Base-by-base conservation (phyloP, 2,329 filamentous ascomycete genomes). In the Pseudovirgaria hyperparasitica region DNA sequence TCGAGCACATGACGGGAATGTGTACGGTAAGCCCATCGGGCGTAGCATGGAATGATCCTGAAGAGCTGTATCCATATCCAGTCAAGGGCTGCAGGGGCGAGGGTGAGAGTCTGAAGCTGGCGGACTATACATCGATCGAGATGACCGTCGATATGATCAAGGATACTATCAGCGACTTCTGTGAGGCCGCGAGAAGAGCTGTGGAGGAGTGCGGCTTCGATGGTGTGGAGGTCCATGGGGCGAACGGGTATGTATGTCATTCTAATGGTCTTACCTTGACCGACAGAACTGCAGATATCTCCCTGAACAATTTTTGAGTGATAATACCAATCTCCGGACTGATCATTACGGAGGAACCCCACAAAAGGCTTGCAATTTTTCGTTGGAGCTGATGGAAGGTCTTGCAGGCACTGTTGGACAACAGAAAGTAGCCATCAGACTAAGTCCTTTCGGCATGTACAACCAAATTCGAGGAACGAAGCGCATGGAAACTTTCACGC, bases 151-250 rank as follows among this genome's bases (percentile, higher is more conserved):
- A 57, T 0, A 63, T 64, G 14, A 67, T 70, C 39, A 36, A 48
- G 16, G 25, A 34, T 1, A 56, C 47, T 6, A 55, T 63, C 16
- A 30, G 32, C 1, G 57, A 60, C 23, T 66, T 59, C 28, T 59
- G 46, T 11, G 40, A 47, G 19, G 61, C 63, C 2, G 61, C 63
- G 4, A 50, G 47, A 28, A 67, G 55, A 46, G 70, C 70, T 1
- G 57, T 75, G 15, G 60, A 64, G n/a, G n/a, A 25, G 23, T 61
- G 58, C 27, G 69, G 69, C 0, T 72, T 68, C 22, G 63, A 67
- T 32, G 63, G 63, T 2, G 57, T 67, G 3, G 63, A 68, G 34
- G 43, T 67, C 9, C 63, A 67, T 33, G 49, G 45, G 3, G 60
- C 45, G 4, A 67, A 67, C 32, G 64, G 45, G 3, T 49, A n/a